phyloP scores from a whole-genome alignment of 176 grass and related monocot species.

The Guadua angustifolia region DNA sequence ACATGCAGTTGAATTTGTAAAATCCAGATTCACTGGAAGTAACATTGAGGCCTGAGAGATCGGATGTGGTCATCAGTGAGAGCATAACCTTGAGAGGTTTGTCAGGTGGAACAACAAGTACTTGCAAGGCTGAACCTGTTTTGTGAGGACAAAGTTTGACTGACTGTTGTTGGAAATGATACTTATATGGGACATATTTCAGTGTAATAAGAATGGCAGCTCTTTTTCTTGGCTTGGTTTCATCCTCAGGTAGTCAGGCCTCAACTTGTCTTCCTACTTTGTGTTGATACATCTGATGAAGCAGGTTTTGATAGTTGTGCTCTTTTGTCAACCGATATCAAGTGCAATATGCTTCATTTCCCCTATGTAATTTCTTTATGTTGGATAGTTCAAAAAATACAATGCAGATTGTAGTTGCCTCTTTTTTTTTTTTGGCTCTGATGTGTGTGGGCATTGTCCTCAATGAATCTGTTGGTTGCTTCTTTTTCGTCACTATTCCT shows the following conservation, averaged over 20 bases:
- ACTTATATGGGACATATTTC: constrained; percentile 13
- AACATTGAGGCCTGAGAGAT: constrained; percentile 46
- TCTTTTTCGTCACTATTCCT: not conserved
- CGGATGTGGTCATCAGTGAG: not conserved
- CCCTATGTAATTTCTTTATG: constrained; percentile 14
- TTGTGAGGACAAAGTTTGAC: not conserved
- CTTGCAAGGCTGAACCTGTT: constrained; percentile 10
- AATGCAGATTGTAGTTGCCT: not conserved
- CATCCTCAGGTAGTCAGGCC: not conserved
- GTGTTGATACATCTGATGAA: constrained; percentile 23
- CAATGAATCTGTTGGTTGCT: not conserved
- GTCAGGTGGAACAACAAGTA: not conserved
- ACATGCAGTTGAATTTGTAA: constrained; percentile 51
- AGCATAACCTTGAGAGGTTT: not conserved
- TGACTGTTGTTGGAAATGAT: not conserved
- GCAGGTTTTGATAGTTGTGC: constrained; percentile 16
- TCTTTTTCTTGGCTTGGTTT: constrained; percentile 11
- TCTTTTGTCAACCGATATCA: not conserved
- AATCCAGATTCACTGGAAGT: constrained; percentile 41
- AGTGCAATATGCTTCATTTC: not conserved
- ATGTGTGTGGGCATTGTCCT: not conserved
- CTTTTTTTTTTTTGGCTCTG: constrained; percentile 17
- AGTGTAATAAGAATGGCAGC: not conserved
- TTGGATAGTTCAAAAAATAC: constrained; percentile 20
- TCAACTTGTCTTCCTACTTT: not conserved